A percentile compares a stretch with the other conserved stretches of the same genome.
Conservation (phyloP, 108 stramenopile genomes). For the Fragilariopsis cylindrus region DNA sequence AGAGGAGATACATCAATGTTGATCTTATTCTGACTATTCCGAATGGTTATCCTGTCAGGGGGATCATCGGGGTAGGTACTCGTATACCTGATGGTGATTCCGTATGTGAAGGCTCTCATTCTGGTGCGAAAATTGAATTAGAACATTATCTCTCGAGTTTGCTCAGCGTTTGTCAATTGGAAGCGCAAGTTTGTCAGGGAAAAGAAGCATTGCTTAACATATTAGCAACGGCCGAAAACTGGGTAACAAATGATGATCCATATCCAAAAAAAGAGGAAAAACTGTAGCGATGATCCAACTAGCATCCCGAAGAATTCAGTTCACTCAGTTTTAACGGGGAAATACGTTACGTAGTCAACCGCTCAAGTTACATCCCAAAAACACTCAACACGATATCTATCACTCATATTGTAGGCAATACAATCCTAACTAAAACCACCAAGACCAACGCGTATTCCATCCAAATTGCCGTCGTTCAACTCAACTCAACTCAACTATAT, state of each 20-base stretch:
- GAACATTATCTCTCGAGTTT: not conserved
- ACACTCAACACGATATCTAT: too few species aligned
- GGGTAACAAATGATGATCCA: not conserved
- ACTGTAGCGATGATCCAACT: too few species aligned
- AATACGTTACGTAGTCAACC: too few species aligned
- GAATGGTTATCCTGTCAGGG: not conserved
- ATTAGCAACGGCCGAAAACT: conserved; percentile 1
- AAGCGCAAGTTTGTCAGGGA: conserved; percentile 8
- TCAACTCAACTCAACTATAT: too few species aligned
- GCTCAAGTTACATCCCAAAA: too few species aligned
- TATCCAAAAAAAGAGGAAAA: not conserved
- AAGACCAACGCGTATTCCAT: too few species aligned
- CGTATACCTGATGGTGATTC: too few species aligned
- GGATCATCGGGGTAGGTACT: not conserved
- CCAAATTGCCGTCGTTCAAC: too few species aligned
- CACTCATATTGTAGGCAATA: too few species aligned
- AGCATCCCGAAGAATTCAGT: too few species aligned
- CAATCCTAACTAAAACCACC: too few species aligned
- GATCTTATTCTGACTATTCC: not conserved
- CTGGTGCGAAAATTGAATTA: not conserved
- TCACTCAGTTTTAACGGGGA: too few species aligned
- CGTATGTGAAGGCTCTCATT: not conserved
- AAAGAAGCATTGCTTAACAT: not conserved
- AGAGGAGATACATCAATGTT: not conserved
- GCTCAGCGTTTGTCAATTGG: conserved; percentile 7